Percentiles rank a stretch among this genome's conserved stretches.
Conservation (phyloP, 768 basidiomycete species). For the Podaxis sp. region DNA sequence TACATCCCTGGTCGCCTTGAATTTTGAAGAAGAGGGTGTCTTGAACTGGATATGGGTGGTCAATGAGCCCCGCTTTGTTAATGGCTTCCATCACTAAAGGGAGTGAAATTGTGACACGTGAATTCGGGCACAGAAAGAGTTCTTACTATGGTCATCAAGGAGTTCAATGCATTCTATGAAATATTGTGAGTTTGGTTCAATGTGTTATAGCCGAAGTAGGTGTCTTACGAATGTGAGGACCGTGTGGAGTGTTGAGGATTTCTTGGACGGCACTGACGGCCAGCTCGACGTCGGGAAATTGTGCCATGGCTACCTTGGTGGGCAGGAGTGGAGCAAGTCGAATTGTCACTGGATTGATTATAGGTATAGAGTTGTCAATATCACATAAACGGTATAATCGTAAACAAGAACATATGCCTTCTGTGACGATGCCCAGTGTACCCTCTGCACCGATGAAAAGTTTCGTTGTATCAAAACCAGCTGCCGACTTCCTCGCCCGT, state of each 20-base stretch:
- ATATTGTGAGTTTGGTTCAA: neutral
- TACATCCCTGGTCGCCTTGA: conserved; percentile 64
- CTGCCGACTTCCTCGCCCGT: conserved; percentile 77
- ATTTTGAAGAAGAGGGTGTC: conserved; percentile 92
- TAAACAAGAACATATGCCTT: conserved; percentile 41
- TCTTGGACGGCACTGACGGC: conserved; percentile 83
- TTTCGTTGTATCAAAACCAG: conserved; percentile 85
- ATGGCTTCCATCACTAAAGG: conserved; percentile 71
- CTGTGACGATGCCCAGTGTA: conserved; percentile 86
- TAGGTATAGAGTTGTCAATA: neutral
- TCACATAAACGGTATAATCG: neutral
- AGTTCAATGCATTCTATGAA: conserved; percentile 80
- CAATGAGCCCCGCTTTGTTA: conserved; percentile 59
- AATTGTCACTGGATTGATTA: conserved; percentile 56
- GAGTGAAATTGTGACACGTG: neutral
- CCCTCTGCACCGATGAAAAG: conserved; percentile 90
- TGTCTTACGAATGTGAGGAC: conserved; percentile 68
- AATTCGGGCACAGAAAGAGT: neutral
- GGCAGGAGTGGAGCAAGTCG: conserved; percentile 78
- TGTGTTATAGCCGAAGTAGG: neutral
- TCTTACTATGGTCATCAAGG: conserved; percentile 67
- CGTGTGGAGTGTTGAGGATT: conserved; percentile 64
- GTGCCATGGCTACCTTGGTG: conserved; percentile 83
- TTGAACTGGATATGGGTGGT: conserved; percentile 57
- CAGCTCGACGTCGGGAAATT: conserved; percentile 73